Evolutionary conservation across 2,329 filamentous ascomycete genomes (phyloP).

Genomic region (Microdochium paspali): DNA sequence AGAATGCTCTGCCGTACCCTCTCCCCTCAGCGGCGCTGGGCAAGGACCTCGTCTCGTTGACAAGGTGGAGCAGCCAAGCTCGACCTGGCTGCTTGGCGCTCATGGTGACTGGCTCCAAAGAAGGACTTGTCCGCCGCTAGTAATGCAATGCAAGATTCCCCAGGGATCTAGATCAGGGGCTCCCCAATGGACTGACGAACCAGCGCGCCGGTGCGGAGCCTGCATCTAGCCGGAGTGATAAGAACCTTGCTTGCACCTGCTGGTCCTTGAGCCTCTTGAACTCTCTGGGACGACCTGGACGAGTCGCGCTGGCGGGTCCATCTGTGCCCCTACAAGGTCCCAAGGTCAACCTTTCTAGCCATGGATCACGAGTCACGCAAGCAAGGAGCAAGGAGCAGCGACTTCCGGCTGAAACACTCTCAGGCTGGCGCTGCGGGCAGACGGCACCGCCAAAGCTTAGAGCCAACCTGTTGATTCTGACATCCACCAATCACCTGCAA

Average conservation of each 20-base stretch:
- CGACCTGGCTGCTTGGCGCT: neutral
- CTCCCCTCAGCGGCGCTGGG: no score
- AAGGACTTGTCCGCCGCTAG: neutral
- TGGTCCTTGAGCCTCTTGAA: neutral
- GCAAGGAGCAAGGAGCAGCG: neutral
- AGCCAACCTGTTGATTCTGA: no score
- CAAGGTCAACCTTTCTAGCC: neutral
- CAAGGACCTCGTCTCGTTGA: no score
- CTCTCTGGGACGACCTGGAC: no score
- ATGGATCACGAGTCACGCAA: neutral
- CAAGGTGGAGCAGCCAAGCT: neutral
- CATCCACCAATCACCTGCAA: no score
- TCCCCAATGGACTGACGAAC: neutral
- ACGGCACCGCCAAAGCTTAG: no score
- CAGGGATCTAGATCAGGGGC: slow-evolving; percentile 1
- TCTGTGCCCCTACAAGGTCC: no score
- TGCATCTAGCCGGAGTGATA: neutral
- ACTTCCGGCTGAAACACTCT: neutral
- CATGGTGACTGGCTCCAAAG: neutral
- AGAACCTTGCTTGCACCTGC: no score
- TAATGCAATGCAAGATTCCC: neutral
- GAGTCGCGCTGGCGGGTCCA: no score
- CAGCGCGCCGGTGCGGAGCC: neutral
- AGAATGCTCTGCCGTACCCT: no score
- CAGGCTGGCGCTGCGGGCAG: no score